Base-by-base conservation (phyloP, 768 basidiomycete genomes). In the Lactarius indigo region DNA sequence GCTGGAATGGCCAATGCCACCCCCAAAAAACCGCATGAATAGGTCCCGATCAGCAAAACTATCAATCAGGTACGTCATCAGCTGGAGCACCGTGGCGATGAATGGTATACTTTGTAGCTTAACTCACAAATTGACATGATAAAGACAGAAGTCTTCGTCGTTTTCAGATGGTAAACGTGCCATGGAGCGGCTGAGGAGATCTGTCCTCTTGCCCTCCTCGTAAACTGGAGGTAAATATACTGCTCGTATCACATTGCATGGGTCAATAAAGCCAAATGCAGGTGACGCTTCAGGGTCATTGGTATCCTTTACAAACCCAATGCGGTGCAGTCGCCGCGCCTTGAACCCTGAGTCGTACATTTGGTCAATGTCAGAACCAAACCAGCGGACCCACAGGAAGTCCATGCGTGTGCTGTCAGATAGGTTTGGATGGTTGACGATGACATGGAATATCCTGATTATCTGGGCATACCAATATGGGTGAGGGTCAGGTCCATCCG, bases 181-280 rank as follows among this genome's bases (percentile, higher is more conserved):
- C 3, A 33, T 23, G 30, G 28, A 31, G 9, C 9, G 13, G 5
- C 10, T 2, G 62, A 64, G 20, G 70, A 10, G 59, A 73, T 63
- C 61, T 10, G 3, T 37, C 30, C 33, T 58, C 63, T 35, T 58
- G 18, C 4, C 39, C 4, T 41, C 39, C 13, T 37, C 54, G 57
- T 78, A 81, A 0, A 65, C 72, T 1, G 79, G 80, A 13, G 80
- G 78, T 1, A 80, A 60, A 39, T 81, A 78, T 15, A 70, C 70
- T 0, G 63, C 74, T 1, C 73, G 69, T 1, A 81, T 68, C 1
- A 80, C 73, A 0, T 74, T 65, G 0, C 54, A 57, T 0, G 79
- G 79, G 65, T 80, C 75, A 0, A 81, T 23, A 65, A 81, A 81
- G 0, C 77, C 74, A 64, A 80, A 81, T 0, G 77, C 64, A 9